Conservation (phyloP, 2,329 filamentous ascomycete genomes). For the Colletotrichum abscissum region DNA sequence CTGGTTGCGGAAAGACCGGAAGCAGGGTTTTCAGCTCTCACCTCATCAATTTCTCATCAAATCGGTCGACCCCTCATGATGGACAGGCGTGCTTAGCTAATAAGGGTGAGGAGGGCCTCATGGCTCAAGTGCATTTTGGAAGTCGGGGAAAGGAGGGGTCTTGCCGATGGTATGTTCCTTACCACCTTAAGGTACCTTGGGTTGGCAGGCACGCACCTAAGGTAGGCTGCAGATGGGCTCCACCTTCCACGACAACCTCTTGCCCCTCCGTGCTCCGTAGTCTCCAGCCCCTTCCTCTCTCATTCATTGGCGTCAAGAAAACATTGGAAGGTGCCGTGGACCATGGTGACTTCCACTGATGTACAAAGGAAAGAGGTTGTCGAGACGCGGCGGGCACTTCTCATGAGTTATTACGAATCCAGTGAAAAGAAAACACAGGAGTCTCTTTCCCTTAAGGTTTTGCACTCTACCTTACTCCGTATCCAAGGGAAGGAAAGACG, state of each 20-base stretch:
- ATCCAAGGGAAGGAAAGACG: not conserved
- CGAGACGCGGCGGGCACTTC: too few relatives aligned
- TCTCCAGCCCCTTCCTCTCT: not conserved
- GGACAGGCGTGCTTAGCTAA: not conserved
- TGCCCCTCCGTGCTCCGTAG: not conserved
- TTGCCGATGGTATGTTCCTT: not conserved
- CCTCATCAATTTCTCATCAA: not conserved
- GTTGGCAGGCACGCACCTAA: not conserved
- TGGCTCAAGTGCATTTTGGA: not conserved
- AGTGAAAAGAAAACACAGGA: not conserved
- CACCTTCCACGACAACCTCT: slow-evolving; percentile 27
- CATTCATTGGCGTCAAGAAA: not conserved
- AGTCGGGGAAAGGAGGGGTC: slow-evolving; percentile 19
- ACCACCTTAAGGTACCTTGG: too few relatives aligned
- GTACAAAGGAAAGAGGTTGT: not conserved
- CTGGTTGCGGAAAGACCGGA: slow-evolving; percentile 23
- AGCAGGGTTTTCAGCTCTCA: slow-evolving; percentile 6
- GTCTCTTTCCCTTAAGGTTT: not conserved
- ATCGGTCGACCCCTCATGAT: not conserved
- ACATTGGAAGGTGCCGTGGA: not conserved
- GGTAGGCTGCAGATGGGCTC: not conserved
- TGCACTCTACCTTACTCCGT: not conserved
- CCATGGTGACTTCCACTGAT: not conserved
- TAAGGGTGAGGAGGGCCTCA: not conserved
- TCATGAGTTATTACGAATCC: too few relatives aligned